Evolutionary conservation across 805 yeast genomes (phyloP), one percentile per base, ranked within the genome.

Genomic region (Nakazawaea populi): DNA sequence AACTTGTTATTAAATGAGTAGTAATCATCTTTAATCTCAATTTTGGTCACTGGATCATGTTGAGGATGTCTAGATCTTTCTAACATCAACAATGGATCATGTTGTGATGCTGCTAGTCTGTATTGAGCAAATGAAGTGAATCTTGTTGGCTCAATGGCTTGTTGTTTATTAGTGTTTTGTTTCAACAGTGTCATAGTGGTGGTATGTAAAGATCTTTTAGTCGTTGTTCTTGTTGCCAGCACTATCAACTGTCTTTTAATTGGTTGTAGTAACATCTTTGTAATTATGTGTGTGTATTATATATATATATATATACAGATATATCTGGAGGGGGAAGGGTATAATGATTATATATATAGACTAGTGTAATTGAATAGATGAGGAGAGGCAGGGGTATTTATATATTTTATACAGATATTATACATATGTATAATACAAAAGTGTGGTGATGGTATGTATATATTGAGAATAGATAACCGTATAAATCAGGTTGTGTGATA

Each of bases 101-200:
- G 44, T 43, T 51, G 49, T 9, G 53, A 42, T 7, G 44, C 32
- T 12, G 37, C 36, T 32, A 51, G 42, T 27, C 53, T 36, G 50
- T 51, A 51, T 32, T 51, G 53, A 11, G 50, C 53, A 43, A 51
- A 51, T 31, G 47, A 42, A 11, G 42, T 51, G 37, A 12, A 51
- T 10, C 28, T 35, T 11, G 43, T 31, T 29, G 51, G 46, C 11
- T 40, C 47, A 37, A 44, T 44, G 14, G 46, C 46, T 18, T 32
- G 46, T 43, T 43, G 46, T 18, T 8, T 6, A 5, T 31, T 43
- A 14, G 12, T 7, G 24, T 43, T 43, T 32, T 31, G 34, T 29
- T 29, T 28, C 9, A 42, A 31, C 14, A 18, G 24, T 5, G 6
- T 42, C 27, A 11, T 4, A 9, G 30, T 27, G 3, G 24, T 18